A percentile compares a stretch with the other conserved stretches of the same genome.
These are phyloP conservation scores for Artemisia annua DNA, from an alignment of 129 eudicot species.

Conservation along the genomic window DNA sequence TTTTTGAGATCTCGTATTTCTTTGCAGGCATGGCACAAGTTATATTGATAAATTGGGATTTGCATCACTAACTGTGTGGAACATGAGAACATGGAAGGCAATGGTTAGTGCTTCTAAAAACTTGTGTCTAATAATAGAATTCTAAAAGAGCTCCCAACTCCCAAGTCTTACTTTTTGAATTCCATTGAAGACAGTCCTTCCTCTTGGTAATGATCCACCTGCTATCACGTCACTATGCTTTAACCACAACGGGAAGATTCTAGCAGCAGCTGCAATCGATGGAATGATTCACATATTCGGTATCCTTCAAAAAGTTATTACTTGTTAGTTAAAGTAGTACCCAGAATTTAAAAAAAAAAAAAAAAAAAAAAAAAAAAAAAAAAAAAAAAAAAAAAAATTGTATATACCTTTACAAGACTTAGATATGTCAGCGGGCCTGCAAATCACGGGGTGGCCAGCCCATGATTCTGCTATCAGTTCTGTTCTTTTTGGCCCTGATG, in stretches of 20 bases:
- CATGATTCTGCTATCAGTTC: slow-evolving; percentile 94
- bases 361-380: not conserved
- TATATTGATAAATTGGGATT: slow-evolving; percentile 61
- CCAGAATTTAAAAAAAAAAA: too few species aligned
- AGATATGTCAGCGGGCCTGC: slow-evolving; percentile 98
- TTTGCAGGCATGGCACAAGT: slow-evolving; percentile 66
- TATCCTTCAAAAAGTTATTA: slow-evolving; percentile 49
- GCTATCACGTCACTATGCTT: slow-evolving; percentile 90
- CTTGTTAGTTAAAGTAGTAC: not conserved
- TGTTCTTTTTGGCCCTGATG: slow-evolving; percentile 92
- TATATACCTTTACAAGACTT: slow-evolving; percentile 47
- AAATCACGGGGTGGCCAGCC: slow-evolving; percentile 99
- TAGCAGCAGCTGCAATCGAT: slow-evolving; percentile 96
- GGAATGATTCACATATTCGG: slow-evolving; percentile 99
- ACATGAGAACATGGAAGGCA: slow-evolving; percentile 98
- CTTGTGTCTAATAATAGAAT: not conserved
- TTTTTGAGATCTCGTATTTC: not conserved
- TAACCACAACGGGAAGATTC: slow-evolving; percentile 96
- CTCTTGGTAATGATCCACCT: slow-evolving; percentile 99
- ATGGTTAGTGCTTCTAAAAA: slow-evolving; percentile 57
- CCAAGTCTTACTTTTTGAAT: not conserved
- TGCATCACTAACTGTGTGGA: slow-evolving; percentile 97
- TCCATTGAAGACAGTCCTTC: slow-evolving; percentile 92
- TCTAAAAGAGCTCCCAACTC: not conserved
- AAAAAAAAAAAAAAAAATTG: not conserved